Evolutionary conservation across 106 monocot genomes (phyloP).

Genomic region (Dendrobium chrysotoxum): DNA sequence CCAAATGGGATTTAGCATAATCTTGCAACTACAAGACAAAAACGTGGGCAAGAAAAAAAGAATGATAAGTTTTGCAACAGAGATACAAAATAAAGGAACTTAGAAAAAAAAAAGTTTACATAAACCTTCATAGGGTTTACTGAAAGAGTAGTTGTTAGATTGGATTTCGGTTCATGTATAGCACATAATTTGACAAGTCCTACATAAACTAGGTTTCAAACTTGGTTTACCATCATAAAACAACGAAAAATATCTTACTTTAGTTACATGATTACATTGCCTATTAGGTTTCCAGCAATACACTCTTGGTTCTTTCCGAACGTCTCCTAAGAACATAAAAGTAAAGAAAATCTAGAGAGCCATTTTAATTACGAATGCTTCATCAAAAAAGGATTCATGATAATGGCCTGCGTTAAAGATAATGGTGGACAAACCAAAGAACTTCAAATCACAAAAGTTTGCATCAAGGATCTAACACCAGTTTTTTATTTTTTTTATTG

Average conservation of each 20-base stretch:
- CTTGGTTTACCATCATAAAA: not conserved
- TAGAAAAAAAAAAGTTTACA: not conserved
- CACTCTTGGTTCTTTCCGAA: too few relatives aligned
- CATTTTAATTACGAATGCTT: too few relatives aligned
- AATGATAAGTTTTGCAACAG: not conserved
- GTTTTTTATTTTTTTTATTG: too few relatives aligned
- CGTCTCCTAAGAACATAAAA: too few relatives aligned
- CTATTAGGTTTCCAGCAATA: not conserved
- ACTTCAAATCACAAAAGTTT: too few relatives aligned
- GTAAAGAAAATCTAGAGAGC: too few relatives aligned
- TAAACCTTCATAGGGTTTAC: not conserved
- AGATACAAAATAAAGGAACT: not conserved
- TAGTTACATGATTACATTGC: not conserved
- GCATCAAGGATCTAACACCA: too few relatives aligned
- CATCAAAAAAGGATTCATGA: too few relatives aligned
- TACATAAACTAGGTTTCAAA: not conserved
- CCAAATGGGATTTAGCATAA: conserved; percentile 29
- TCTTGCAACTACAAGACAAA: conserved; percentile 43
- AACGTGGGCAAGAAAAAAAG: conserved; percentile 1
- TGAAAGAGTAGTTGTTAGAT: not conserved
- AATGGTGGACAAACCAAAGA: too few relatives aligned
- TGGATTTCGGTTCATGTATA: conserved; percentile 1
- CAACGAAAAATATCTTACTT: not conserved
- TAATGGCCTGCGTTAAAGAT: too few relatives aligned
- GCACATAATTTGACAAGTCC: not conserved